Conservation (phyloP, 345 rosid genomes). For the Populus deltoides region DNA sequence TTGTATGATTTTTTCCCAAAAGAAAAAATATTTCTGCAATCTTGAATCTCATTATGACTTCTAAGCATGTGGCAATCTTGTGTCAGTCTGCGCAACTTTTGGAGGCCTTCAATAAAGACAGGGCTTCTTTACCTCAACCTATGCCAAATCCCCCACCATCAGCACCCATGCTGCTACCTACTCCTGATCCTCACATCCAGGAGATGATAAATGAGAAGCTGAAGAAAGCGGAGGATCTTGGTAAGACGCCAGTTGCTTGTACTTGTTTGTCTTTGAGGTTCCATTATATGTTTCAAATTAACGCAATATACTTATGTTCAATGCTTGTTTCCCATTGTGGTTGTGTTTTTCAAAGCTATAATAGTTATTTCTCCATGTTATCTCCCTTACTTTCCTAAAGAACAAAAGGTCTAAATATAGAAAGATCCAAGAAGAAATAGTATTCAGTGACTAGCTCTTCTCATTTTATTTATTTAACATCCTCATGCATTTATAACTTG, state of each 20-base stretch:
- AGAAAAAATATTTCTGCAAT: neutral
- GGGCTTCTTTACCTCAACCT: constrained; percentile 94
- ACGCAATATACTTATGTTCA: neutral
- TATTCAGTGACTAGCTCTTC: neutral
- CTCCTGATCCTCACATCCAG: constrained; percentile 88
- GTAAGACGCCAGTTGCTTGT: constrained; percentile 33
- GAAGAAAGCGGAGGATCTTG: constrained; percentile 98
- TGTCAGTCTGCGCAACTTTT: constrained; percentile 80
- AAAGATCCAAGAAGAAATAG: neutral
- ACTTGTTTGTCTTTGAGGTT: neutral
- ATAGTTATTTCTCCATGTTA: neutral
- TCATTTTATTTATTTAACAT: neutral
- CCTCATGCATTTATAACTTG: neutral
- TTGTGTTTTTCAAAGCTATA: neutral
- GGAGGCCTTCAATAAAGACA: constrained; percentile 98
- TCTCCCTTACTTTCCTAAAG: neutral
- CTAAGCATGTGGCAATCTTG: neutral
- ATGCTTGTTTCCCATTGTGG: neutral
- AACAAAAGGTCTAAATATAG: neutral
- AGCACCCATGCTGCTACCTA: constrained; percentile 61
- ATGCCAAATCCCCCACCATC: constrained; percentile 64
- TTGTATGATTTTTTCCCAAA: neutral
- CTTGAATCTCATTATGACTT: neutral
- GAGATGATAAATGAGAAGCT: constrained; percentile 98
- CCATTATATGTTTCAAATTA: neutral